Percentiles rank a stretch among this genome's conserved stretches.
Evolutionary conservation across 2,329 filamentous ascomycete genomes (phyloP).

Genomic region (Mycosphaerelloides madeirae): DNA sequence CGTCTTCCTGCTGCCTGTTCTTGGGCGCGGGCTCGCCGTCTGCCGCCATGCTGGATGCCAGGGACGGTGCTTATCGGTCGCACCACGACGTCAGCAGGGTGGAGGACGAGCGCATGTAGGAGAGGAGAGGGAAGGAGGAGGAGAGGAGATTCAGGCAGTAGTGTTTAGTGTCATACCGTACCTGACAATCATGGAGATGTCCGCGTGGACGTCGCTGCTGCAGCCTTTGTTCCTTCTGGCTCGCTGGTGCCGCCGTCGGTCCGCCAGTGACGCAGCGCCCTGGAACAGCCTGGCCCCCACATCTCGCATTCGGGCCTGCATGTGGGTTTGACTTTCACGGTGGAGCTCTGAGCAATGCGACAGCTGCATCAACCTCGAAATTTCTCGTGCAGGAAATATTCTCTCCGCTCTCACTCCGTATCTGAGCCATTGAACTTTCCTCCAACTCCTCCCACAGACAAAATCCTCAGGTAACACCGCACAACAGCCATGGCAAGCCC

Average conservation of each 20-base stretch:
- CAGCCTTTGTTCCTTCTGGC: not conserved
- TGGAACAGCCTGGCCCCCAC: too few species aligned
- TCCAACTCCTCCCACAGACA: not conserved
- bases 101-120: not conserved
- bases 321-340: not conserved
- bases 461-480: not conserved
- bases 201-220: not conserved
- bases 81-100: conserved; percentile 2
- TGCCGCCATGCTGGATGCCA: conserved; percentile 8
- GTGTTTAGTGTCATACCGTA: not conserved
- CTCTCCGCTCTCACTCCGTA: not conserved
- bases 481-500: conserved; percentile 16
- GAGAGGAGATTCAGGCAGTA: not conserved
- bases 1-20: conserved; percentile 7
- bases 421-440: not conserved
- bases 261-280: too few species aligned
- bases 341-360: not conserved
- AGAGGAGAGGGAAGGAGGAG: not conserved
- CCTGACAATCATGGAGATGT: not conserved
- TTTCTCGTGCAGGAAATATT: not conserved
- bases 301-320: too few species aligned
- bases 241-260: too few species aligned
- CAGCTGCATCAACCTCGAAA: not conserved
- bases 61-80: conserved; percentile 6
- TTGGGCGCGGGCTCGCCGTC: conserved; percentile 3